Percentiles rank a stretch among this genome's conserved stretches.
Conservation (phyloP, 352 stramenopile species). For the Thalassiosira oceanica region DNA sequence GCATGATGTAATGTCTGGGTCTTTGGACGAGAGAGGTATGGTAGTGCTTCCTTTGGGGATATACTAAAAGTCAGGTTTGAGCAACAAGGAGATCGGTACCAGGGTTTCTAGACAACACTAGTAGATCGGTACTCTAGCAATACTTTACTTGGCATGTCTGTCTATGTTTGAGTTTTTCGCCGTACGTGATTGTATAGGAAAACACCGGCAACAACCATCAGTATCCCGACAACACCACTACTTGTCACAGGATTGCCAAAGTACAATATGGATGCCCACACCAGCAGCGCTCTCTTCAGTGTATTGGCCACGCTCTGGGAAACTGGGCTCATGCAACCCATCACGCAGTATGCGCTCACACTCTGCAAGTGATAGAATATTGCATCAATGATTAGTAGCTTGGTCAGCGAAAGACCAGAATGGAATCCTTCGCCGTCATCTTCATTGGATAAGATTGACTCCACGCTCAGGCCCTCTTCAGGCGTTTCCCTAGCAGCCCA, state of each 20-base stretch:
- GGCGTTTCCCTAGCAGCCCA: too few relatives aligned
- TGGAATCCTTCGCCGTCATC: slow-evolving; percentile 23
- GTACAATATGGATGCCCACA: slow-evolving; percentile 88
- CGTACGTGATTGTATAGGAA: slow-evolving; percentile 84
- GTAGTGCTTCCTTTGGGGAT: too few relatives aligned
- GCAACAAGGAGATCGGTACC: too few relatives aligned
- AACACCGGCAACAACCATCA: slow-evolving; percentile 86
- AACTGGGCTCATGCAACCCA: slow-evolving; percentile 88
- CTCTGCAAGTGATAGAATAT: slow-evolving; percentile 89
- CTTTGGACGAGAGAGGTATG: too few relatives aligned
- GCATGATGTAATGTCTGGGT: too few relatives aligned
- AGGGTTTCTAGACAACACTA: too few relatives aligned
- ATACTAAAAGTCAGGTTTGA: too few relatives aligned
- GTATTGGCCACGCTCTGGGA: slow-evolving; percentile 89
- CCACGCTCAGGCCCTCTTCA: too few relatives aligned
- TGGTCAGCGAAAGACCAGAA: slow-evolving; percentile 57
- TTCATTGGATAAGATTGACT: too few relatives aligned
- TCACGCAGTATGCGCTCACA: slow-evolving; percentile 87
- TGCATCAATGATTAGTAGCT: slow-evolving; percentile 70
- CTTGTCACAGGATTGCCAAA: slow-evolving; percentile 86
- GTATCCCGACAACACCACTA: slow-evolving; percentile 85
- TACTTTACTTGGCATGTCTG: too few relatives aligned
- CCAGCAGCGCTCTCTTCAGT: slow-evolving; percentile 87
- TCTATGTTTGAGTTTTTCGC: too few relatives aligned
- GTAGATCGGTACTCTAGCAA: too few relatives aligned